Conservation (phyloP, 2,329 filamentous ascomycete genomes). For the Aspergillus brunneoviolaceus region DNA sequence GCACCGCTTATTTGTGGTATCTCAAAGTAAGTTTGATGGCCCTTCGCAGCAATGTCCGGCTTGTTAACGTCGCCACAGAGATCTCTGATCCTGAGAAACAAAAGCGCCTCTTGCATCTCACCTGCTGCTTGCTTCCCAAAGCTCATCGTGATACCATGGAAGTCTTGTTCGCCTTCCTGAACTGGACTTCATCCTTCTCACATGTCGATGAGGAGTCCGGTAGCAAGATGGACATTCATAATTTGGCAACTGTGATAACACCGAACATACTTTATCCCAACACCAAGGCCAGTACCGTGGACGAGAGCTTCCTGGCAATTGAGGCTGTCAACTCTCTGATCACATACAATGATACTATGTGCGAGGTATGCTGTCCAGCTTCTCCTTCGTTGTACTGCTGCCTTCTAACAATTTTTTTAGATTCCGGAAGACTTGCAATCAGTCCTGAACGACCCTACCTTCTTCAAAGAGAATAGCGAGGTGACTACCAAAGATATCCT, state of each 20-base stretch:
- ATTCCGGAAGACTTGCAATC: slow-evolving; percentile 89
- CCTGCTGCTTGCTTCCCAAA: slow-evolving; percentile 90
- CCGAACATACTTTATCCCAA: slow-evolving; percentile 86
- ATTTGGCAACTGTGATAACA: slow-evolving; percentile 93
- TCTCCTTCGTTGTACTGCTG: slow-evolving; percentile 17
- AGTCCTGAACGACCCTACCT: slow-evolving; percentile 76
- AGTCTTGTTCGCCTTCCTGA: slow-evolving; percentile 91
- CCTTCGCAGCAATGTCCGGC: neutral
- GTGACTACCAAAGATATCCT: slow-evolving; percentile 97
- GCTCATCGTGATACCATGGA: slow-evolving; percentile 90
- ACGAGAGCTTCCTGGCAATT: slow-evolving; percentile 89
- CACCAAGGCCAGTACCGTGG: slow-evolving; percentile 68
- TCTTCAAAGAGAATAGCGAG: slow-evolving; percentile 80
- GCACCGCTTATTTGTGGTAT: slow-evolving; percentile 83
- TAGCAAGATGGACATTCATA: slow-evolving; percentile 98
- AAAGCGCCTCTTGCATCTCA: slow-evolving; percentile 81
- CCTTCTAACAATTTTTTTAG: slow-evolving; percentile 48
- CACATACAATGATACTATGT: slow-evolving; percentile 92
- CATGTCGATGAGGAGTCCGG: slow-evolving; percentile 95
- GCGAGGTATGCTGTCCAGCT: slow-evolving; percentile 66
- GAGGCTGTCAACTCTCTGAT: slow-evolving; percentile 90
- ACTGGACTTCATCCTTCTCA: slow-evolving; percentile 96
- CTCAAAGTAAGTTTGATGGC: slow-evolving; percentile 62
- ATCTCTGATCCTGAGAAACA: slow-evolving; percentile 78
- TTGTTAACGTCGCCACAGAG: slow-evolving; percentile 47